Evolutionary conservation across 495 filamentous ascomycete species (phyloP).

Genomic region (Tuber aestivum): DNA sequence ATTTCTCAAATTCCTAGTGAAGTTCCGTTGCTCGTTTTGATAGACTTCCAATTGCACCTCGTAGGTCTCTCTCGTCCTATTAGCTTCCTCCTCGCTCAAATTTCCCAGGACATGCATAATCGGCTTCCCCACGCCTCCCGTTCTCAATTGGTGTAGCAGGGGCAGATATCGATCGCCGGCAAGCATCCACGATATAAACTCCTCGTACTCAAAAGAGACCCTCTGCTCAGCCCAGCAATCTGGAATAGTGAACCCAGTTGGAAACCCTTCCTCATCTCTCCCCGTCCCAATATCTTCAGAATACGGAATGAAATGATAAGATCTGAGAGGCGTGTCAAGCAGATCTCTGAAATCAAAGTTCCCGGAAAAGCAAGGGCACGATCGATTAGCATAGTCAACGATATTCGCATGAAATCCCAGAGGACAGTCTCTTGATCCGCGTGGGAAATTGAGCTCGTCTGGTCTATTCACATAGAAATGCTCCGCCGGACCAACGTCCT

Average conservation of each 20-base stretch:
- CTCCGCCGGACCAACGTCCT: slow-evolving; percentile 26
- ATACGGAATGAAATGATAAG: slow-evolving; percentile 20
- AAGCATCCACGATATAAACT: slow-evolving; percentile 23
- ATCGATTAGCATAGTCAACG: slow-evolving; percentile 26
- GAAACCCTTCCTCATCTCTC: not conserved
- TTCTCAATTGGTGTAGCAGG: slow-evolving; percentile 18
- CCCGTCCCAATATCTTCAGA: not conserved
- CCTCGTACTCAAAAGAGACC: slow-evolving; percentile 12
- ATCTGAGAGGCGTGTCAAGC: slow-evolving; percentile 25
- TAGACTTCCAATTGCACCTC: slow-evolving; percentile 15
- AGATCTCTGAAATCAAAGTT: slow-evolving; percentile 28
- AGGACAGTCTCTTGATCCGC: slow-evolving; percentile 14
- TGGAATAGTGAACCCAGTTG: not conserved
- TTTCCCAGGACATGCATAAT: not conserved
- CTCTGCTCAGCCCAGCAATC: slow-evolving; percentile 17
- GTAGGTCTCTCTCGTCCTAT: slow-evolving; percentile 15
- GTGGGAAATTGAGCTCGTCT: slow-evolving; percentile 12
- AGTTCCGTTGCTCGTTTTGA: not conserved
- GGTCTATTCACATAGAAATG: slow-evolving; percentile 24
- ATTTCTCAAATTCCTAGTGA: slow-evolving; percentile 12
- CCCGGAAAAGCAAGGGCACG: slow-evolving; percentile 25
- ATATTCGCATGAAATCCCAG: slow-evolving; percentile 18
- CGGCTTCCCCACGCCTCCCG: slow-evolving; percentile 5
- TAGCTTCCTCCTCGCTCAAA: not conserved
- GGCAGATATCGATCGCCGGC: slow-evolving; percentile 30